phyloP scores from a whole-genome alignment of 192 early-diverging fungal species.

The Dissophora ornata region DNA sequence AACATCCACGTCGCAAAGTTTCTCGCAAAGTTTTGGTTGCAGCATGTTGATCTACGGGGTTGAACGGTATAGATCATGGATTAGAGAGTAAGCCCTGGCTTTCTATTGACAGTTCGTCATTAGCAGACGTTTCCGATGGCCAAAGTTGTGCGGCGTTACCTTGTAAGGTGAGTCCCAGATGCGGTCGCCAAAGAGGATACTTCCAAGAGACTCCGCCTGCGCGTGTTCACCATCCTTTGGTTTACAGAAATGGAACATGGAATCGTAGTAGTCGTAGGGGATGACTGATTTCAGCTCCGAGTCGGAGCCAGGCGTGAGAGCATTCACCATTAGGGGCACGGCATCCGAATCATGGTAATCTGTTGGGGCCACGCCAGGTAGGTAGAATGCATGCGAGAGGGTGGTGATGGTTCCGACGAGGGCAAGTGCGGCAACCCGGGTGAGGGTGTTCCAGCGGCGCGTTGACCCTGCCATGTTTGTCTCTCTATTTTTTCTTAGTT shows the following conservation, averaged over 20 bases:
- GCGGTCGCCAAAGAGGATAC: conserved; percentile 96
- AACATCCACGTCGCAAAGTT: conserved; percentile 72
- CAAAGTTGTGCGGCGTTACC: conserved; percentile 57
- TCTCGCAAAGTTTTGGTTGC: conserved; percentile 67
- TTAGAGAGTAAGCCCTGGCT: not conserved
- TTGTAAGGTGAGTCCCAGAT: conserved; percentile 86
- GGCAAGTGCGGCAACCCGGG: conserved; percentile 11
- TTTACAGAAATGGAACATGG: conserved; percentile 87
- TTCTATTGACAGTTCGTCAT: too few relatives aligned
- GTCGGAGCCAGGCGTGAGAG: conserved; percentile 79
- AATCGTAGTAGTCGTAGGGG: conserved; percentile 91
- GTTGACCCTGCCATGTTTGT: not conserved
- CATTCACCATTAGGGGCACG: conserved; percentile 88
- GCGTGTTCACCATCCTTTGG: conserved; percentile 70
- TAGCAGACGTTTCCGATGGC: too few relatives aligned
- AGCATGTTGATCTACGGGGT: conserved; percentile 71
- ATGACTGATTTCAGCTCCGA: conserved; percentile 78
- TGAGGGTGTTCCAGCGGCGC: conserved; percentile 4
- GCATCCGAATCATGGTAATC: conserved; percentile 77
- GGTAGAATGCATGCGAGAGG: conserved; percentile 77
- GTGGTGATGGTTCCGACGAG: not conserved
- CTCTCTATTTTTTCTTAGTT: too few relatives aligned
- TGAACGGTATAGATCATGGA: too few relatives aligned
- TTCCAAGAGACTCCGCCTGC: conserved; percentile 86
- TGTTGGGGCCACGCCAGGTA: conserved; percentile 92